Conservation (phyloP, 768 basidiomycete species). For the Leucogyrophana mollusca region DNA sequence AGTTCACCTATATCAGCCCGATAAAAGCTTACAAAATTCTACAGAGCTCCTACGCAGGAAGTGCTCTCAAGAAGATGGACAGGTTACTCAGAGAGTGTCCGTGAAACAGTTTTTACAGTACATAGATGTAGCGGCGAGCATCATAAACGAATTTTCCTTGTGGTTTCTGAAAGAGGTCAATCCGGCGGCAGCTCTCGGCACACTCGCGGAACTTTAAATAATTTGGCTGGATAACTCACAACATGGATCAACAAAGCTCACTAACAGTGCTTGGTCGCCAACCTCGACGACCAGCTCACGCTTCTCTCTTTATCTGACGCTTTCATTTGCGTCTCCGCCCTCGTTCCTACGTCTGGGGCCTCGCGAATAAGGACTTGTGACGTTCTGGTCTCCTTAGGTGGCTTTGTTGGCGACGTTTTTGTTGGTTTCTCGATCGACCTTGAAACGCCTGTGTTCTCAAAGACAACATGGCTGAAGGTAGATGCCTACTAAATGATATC, state of each 20-base stretch:
- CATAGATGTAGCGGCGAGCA: too few species aligned
- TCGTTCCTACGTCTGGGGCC: too few species aligned
- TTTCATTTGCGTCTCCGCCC: conserved; percentile 6
- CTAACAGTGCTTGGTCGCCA: conserved; percentile 17
- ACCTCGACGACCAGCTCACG: conserved; percentile 16
- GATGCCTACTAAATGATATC: conserved; percentile 13
- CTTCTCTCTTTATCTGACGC: conserved; percentile 8
- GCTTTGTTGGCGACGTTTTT: too few species aligned
- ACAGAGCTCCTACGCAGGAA: conserved; percentile 50
- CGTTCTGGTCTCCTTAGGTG: background rate
- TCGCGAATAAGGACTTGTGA: too few species aligned
- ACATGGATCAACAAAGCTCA: conserved; percentile 28
- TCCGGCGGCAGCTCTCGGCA: background rate
- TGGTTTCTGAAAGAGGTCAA: background rate
- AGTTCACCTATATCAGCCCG: conserved; percentile 23
- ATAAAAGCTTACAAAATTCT: background rate
- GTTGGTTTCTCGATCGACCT: too few species aligned
- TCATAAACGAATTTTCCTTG: too few species aligned
- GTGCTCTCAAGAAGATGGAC: conserved; percentile 49
- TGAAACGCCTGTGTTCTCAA: background rate
- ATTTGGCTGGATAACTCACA: conserved; percentile 3
- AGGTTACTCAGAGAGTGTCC: conserved; percentile 37
- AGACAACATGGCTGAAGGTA: conserved; percentile 31
- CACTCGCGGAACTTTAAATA: conserved; percentile 14
- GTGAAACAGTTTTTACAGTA: background rate